Evolutionary conservation across 2,329 filamentous ascomycete genomes (phyloP), one percentile per base, ranked within the genome.

Genomic region (Hypoxylon sp.): DNA sequence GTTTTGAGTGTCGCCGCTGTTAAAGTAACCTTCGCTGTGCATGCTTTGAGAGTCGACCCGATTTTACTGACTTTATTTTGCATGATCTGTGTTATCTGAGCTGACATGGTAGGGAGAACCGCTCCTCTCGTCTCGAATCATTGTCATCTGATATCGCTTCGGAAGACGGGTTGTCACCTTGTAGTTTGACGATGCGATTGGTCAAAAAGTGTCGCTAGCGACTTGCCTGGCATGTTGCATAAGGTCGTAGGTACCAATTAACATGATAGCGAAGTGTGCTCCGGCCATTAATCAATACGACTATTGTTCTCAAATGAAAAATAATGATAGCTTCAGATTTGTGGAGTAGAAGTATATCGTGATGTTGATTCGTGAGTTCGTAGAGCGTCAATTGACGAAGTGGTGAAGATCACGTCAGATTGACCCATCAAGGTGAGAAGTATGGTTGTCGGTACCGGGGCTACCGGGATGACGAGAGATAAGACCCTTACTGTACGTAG

Each of bases 41-140:
- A 65, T 62, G 63, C 50, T 21, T 29, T 54, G 50, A 57, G 23
- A 37, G 27, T 11, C 48, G 63, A 65, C 21, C 12, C 30, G 14
- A 29, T n/a, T 51, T 21, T 11, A 51, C 54, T 21, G 48, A 55
- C 7, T 37, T 34, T 39, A 37, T 37, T 14, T 41, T 58, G 23
- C 19, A 30, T 50, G 43, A 54, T 29, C 55, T 55, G 47, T 32
- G 37, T 47, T 39, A 39, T 39, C 4, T 32, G n/a, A 21, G 43
- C 59, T 56, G 59, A 52, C 45, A 34, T n/a, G 29, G 25, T 37
- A 54, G 27, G 30, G 25, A 32, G 30, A 14, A 39, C 23, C 46
- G 39, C 23, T 23, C 14, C 39, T 9, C 19, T 21, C 3, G 11
- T n/a, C 14, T 23, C 50, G 16, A 55, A 61, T 19, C 23, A 8